Evolutionary conservation across 1,284 basidiomycete species (phyloP).

Genomic region (Irpex rosettiformis): DNA sequence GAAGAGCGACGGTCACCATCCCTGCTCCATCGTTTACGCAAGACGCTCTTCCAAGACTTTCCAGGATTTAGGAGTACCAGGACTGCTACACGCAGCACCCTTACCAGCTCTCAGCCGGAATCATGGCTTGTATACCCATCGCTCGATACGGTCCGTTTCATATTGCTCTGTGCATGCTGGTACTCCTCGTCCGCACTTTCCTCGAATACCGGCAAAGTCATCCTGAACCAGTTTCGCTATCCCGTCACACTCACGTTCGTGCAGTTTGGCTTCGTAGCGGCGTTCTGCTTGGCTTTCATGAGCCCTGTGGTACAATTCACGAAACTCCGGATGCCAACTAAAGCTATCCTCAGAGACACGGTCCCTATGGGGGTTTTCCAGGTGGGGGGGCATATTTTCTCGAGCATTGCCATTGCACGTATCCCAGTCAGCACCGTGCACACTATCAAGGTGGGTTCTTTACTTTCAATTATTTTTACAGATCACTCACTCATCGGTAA

Average conservation of each 20-base stretch:
- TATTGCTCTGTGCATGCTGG: slow-evolving; percentile 75
- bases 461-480: neutral
- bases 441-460: slow-evolving; percentile 86
- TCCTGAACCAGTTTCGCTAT: slow-evolving; percentile 84
- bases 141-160: slow-evolving; percentile 40
- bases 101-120: slow-evolving; percentile 7
- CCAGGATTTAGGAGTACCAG: slow-evolving; percentile 3
- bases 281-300: slow-evolving; percentile 82
- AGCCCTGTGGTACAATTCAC: slow-evolving; percentile 67
- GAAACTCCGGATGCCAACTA: slow-evolving; percentile 66
- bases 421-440: slow-evolving; percentile 98
- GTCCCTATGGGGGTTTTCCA: slow-evolving; percentile 93
- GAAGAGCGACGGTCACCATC: slow-evolving; percentile 15
- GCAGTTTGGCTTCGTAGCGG: slow-evolving; percentile 93
- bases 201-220: slow-evolving; percentile 86
- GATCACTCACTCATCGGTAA: slow-evolving; percentile 1
- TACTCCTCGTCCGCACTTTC: slow-evolving; percentile 79
- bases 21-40: slow-evolving; percentile 12
- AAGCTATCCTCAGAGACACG: slow-evolving; percentile 73
- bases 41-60: slow-evolving; percentile 8
- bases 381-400: slow-evolving; percentile 96
- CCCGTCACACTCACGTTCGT: slow-evolving; percentile 94
- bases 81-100: neutral
- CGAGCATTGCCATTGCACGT: slow-evolving; percentile 92
- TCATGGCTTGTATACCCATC: slow-evolving; percentile 23